phyloP scores from a whole-genome alignment of 192 early-diverging fungal species.

The Gamsiella multidivaricata region DNA sequence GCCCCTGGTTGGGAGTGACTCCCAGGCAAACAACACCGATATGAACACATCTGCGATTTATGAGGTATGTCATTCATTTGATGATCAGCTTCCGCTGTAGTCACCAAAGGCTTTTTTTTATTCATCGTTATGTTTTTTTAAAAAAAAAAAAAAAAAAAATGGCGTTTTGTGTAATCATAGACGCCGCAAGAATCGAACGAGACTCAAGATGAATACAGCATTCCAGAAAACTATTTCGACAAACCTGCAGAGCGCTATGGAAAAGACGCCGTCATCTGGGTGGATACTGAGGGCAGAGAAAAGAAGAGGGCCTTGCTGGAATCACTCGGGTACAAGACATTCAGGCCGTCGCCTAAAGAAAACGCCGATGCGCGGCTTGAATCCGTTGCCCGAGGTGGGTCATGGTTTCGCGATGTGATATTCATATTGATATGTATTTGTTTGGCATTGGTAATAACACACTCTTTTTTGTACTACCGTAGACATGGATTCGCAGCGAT shows the following conservation, averaged over 20 bases:
- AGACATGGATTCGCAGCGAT: slow-evolving; percentile 5
- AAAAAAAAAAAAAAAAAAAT: too few species aligned
- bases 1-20: not conserved
- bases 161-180: not conserved
- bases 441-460: not conserved
- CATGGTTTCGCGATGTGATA: not conserved
- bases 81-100: not conserved
- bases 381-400: slow-evolving; percentile 12
- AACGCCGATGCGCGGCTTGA: not conserved
- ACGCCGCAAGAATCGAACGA: slow-evolving; percentile 4
- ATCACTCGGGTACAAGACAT: slow-evolving; percentile 27
- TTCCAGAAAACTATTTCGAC: slow-evolving; percentile 29
- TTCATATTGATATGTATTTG: not conserved
- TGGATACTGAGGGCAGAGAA: slow-evolving; percentile 37
- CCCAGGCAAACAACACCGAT: too few species aligned
- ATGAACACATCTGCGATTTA: slow-evolving; percentile 1
- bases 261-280: slow-evolving; percentile 33
- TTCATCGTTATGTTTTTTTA: not conserved
- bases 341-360: not conserved
- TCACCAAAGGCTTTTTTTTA: not conserved
- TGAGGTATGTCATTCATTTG: not conserved
- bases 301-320: slow-evolving; percentile 30
- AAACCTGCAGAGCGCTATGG: slow-evolving; percentile 11
- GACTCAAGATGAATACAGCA: slow-evolving; percentile 10
- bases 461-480: not conserved